phyloP scores from a whole-genome alignment of 2,329 filamentous ascomycete species.

The Colletotrichum abscissum region DNA sequence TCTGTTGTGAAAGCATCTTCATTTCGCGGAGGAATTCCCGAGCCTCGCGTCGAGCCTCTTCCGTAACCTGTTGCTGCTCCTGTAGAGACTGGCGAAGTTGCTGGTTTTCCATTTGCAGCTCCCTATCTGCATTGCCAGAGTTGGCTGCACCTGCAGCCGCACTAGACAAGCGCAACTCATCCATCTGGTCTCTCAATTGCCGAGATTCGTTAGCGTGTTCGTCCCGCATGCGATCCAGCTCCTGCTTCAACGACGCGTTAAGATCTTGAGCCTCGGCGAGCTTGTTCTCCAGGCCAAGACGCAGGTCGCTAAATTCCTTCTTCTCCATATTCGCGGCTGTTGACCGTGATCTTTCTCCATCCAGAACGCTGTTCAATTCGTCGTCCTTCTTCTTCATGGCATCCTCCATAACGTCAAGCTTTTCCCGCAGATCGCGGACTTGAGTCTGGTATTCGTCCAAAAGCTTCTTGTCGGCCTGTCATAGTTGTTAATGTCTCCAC shows the following conservation, averaged over 20 bases:
- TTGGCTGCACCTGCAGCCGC: slow-evolving; percentile 31
- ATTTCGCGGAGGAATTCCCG: slow-evolving; percentile 89
- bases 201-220: slow-evolving; percentile 74
- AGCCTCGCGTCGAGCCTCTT: slow-evolving; percentile 87
- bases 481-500: slow-evolving; percentile 31
- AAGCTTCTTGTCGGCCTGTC: slow-evolving; percentile 74
- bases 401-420: slow-evolving; percentile 77
- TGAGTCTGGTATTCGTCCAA: slow-evolving; percentile 85
- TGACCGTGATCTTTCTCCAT: slow-evolving; percentile 66
- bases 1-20: slow-evolving; percentile 85
- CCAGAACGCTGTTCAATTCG: slow-evolving; percentile 70
- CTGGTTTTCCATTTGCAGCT: slow-evolving; percentile 76
- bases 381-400: slow-evolving; percentile 77
- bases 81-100: slow-evolving; percentile 72
- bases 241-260: slow-evolving; percentile 83
- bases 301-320: slow-evolving; percentile 76
- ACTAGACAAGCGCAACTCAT: slow-evolving; percentile 57
- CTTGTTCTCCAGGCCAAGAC: slow-evolving; percentile 76
- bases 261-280: slow-evolving; percentile 79
- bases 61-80: slow-evolving; percentile 84
- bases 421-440: slow-evolving; percentile 79
- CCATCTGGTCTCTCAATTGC: slow-evolving; percentile 72
- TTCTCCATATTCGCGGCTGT: slow-evolving; percentile 70
- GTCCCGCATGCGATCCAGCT: slow-evolving; percentile 78
- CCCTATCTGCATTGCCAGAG: slow-evolving; percentile 55